Conservation (phyloP, 192 early-diverging fungal genomes). For the Chytriomyces confervae region DNA sequence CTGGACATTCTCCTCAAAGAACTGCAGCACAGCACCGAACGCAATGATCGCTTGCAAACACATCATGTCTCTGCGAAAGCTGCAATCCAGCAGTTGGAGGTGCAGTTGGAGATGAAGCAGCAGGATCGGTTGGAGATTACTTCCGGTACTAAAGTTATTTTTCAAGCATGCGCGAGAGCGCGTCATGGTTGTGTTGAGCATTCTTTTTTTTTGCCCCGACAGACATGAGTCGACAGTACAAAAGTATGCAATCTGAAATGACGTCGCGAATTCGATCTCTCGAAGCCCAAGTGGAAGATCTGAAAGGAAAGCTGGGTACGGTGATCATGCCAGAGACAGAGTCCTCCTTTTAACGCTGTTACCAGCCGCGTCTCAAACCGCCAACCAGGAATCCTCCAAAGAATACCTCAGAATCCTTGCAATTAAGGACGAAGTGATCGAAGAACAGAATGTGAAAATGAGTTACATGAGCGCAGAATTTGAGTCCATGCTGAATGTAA, state of each 20-base stretch:
- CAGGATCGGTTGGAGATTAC: constrained; percentile 58
- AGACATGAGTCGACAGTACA: constrained; percentile 67
- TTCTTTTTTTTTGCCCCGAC: not conserved
- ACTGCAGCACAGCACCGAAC: constrained; percentile 43
- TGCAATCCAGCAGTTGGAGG: constrained; percentile 45
- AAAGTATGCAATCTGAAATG: constrained; percentile 66
- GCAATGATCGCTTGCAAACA: constrained; percentile 39
- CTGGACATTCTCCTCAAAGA: constrained; percentile 36
- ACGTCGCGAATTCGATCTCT: constrained; percentile 58
- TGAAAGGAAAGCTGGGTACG: constrained; percentile 55
- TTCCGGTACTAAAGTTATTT: constrained; percentile 40
- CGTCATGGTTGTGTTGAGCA: not conserved
- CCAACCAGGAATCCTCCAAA: constrained; percentile 54
- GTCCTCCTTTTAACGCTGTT: not conserved
- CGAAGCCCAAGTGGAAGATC: constrained; percentile 58
- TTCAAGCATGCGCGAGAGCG: not conserved
- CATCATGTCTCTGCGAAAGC: constrained; percentile 41
- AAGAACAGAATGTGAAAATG: constrained; percentile 70
- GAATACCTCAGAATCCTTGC: constrained; percentile 46
- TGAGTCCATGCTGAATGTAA: constrained; percentile 66
- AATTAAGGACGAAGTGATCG: constrained; percentile 60
- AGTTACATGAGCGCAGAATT: constrained; percentile 66
- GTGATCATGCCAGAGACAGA: not conserved
- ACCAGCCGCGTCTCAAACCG: constrained; percentile 43
- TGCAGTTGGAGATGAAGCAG: constrained; percentile 44